These are phyloP conservation scores for Bolboschoenus planiculmis DNA, from an alignment of 176 grass and related monocot genomes.

Conservation along the genomic window DNA sequence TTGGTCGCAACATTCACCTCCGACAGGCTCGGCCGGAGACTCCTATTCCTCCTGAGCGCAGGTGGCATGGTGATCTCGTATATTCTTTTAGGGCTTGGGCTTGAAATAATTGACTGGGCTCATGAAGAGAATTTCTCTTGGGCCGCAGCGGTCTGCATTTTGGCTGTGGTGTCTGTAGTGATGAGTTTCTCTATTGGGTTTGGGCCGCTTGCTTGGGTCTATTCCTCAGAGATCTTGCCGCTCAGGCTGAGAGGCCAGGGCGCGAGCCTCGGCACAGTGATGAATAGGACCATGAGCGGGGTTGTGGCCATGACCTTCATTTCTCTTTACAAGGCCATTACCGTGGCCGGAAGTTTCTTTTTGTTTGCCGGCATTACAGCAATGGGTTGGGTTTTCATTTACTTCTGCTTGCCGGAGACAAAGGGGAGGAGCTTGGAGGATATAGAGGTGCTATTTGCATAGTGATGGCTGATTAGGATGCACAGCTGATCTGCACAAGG, in stretches of 20 bases:
- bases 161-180: constrained; percentile 38
- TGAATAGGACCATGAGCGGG: constrained; percentile 49
- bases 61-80: constrained; percentile 50
- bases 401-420: constrained; percentile 50
- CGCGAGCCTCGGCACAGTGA: constrained; percentile 48
- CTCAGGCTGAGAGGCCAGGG: constrained; percentile 55
- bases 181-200: constrained; percentile 52
- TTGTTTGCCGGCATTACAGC: constrained; percentile 46
- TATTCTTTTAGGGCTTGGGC: constrained; percentile 30
- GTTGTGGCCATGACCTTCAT: constrained; percentile 67
- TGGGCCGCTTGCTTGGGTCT: constrained; percentile 62
- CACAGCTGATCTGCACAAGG: background rate
- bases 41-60: constrained; percentile 40
- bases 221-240: constrained; percentile 69
- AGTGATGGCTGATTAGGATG: background rate
- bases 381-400: constrained; percentile 46
- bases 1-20: constrained; percentile 51
- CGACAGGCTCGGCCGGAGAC: constrained; percentile 41
- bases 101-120: constrained; percentile 30
- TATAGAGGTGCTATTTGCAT: constrained; percentile 61
- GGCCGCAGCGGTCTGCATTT: constrained; percentile 9
- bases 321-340: constrained; percentile 60
- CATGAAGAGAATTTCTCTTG: constrained; percentile 28
- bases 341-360: constrained; percentile 60
- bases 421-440: constrained; percentile 56